A percentile compares a stretch with the other conserved stretches of the same genome.
Conservation (phyloP, 768 basidiomycete species). For the Pilatotrama ljubarskyi region DNA sequence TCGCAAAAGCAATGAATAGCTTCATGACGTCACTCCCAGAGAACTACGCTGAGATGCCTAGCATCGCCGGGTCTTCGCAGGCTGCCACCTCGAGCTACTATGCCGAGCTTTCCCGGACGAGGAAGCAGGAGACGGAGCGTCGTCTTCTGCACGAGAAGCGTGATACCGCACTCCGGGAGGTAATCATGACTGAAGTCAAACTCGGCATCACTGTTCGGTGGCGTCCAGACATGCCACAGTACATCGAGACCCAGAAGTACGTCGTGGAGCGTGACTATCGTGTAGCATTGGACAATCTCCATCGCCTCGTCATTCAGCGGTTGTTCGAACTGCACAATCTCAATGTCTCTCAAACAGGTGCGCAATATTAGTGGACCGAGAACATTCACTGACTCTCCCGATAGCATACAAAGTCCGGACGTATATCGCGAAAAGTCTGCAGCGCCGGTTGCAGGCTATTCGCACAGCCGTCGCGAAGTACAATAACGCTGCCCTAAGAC, state of each 20-base stretch:
- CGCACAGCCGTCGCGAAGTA: slow-evolving; percentile 29
- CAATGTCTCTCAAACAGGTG: slow-evolving; percentile 38
- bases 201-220: slow-evolving; percentile 33
- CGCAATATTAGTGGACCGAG: slow-evolving; percentile 1
- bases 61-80: background rate
- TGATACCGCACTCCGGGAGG: slow-evolving; percentile 19
- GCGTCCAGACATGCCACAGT: slow-evolving; percentile 28
- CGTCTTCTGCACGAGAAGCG: slow-evolving; percentile 18
- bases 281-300: slow-evolving; percentile 33
- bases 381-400: background rate
- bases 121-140: slow-evolving; percentile 27
- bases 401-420: slow-evolving; percentile 32
- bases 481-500: slow-evolving; percentile 28
- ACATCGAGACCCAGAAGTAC: slow-evolving; percentile 21
- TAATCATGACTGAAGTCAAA: slow-evolving; percentile 23
- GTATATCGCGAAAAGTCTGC: slow-evolving; percentile 32
- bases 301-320: slow-evolving; percentile 36
- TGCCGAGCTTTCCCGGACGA: slow-evolving; percentile 3
- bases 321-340: slow-evolving; percentile 41
- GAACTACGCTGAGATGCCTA: background rate
- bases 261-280: slow-evolving; percentile 26
- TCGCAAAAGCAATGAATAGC: background rate
- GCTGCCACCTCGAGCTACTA: background rate
- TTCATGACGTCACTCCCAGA: background rate
- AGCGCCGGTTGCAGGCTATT: slow-evolving; percentile 24